Evolutionary conservation across 345 rosid genomes (phyloP).

Genomic region (Sisymbrium altissimum): DNA sequence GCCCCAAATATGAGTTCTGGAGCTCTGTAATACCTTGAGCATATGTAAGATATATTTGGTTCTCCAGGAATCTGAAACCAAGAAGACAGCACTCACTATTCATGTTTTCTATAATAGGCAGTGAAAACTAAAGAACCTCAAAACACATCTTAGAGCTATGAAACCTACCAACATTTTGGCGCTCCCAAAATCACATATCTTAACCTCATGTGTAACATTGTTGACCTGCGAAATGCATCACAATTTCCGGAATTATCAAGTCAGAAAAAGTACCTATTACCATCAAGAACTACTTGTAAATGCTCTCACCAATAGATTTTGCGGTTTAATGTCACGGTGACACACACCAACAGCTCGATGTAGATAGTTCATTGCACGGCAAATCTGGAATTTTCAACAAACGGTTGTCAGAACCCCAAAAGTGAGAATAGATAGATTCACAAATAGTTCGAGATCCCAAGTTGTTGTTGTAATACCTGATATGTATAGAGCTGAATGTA

Average conservation of each 20-base stretch:
- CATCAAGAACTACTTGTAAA: background rate
- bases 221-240: constrained; percentile 55
- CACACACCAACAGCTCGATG: constrained; percentile 87
- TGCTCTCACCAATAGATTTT: constrained; percentile 75
- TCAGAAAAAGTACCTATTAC: background rate
- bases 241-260: background rate
- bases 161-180: constrained; percentile 81
- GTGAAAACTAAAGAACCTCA: background rate
- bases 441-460: background rate
- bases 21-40: constrained; percentile 94
- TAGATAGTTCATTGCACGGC: constrained; percentile 90
- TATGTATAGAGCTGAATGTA: constrained; percentile 92
- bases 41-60: constrained; percentile 91
- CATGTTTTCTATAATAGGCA: background rate
- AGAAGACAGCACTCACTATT: constrained; percentile 19
- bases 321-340: constrained; percentile 98
- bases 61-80: constrained; percentile 64
- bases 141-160: background rate
- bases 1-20: constrained; percentile 98
- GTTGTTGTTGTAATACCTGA: constrained; percentile 47
- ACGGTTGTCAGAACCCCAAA: background rate
- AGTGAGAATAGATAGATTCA: background rate
- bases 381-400: constrained; percentile 59
- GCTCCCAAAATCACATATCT: constrained; percentile 95
- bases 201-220: constrained; percentile 84